Percentiles rank a stretch among this genome's conserved stretches.
Conservation (phyloP, 176 grass and related monocot species). For the Metroxylon sagu region DNA sequence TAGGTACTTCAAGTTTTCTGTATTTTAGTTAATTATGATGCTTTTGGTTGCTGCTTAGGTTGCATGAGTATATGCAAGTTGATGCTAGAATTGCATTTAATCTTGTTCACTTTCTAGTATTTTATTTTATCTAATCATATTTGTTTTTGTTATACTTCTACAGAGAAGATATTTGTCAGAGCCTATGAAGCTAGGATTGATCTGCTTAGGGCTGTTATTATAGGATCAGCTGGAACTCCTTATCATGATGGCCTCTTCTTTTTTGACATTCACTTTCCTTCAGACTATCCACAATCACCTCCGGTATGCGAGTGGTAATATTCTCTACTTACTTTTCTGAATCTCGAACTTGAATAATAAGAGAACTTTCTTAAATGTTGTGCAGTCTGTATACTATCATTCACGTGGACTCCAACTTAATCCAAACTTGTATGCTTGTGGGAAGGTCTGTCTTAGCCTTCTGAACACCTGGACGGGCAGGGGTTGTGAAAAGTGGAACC, state of each 20-base stretch:
- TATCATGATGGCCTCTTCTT: constrained; percentile 19
- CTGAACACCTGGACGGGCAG: constrained; percentile 11
- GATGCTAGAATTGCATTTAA: no score
- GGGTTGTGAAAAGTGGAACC: constrained; percentile 11
- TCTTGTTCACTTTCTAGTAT: background rate
- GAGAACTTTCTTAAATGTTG: constrained; percentile 2
- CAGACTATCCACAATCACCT: background rate
- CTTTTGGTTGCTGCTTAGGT: no score
- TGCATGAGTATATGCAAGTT: no score
- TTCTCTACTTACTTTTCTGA: constrained; percentile 3
- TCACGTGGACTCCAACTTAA: constrained; percentile 16
- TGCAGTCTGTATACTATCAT: constrained; percentile 36
- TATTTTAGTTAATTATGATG: no score
- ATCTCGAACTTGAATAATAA: constrained; percentile 1
- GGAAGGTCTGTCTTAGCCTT: constrained; percentile 28
- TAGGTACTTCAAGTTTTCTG: no score
- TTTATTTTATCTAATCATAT: constrained; percentile 1
- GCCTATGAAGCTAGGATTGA: constrained; percentile 23
- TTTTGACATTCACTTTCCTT: constrained; percentile 10
- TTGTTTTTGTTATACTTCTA: constrained; percentile 20
- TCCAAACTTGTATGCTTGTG: constrained; percentile 22
- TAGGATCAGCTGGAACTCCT: constrained; percentile 7
- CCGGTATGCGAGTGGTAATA: background rate
- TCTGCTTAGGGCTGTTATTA: constrained; percentile 1
- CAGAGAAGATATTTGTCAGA: constrained; percentile 40